A percentile compares a stretch with the other conserved stretches of the same genome.
Conservation (phyloP, 805 yeast genomes). For the Lipomyces japonicus region DNA sequence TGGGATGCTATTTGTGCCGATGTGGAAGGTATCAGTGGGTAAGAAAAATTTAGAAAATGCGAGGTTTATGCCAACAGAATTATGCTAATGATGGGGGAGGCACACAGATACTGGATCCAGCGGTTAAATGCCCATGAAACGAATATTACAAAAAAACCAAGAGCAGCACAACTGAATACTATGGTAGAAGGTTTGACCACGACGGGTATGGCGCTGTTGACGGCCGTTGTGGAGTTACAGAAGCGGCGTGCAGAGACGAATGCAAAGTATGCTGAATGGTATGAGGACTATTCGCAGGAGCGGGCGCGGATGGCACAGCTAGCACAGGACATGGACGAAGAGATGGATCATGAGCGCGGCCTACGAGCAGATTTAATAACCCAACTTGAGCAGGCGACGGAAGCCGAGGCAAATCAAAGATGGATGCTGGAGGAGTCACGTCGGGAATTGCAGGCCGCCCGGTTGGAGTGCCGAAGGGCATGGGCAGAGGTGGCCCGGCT, state of each 20-base stretch:
- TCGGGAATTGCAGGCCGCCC: conserved; percentile 19
- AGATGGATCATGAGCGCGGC: conserved; percentile 8
- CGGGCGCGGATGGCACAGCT: conserved; percentile 12
- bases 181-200: conserved; percentile 11
- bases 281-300: conserved; percentile 13
- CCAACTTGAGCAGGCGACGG: conserved; percentile 1
- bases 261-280: conserved; percentile 16
- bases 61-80: no score
- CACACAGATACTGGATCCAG: conserved; percentile 15
- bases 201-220: conserved; percentile 20
- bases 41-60: not conserved
- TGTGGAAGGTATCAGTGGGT: conserved; percentile 21
- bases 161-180: conserved; percentile 10
- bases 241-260: conserved; percentile 22
- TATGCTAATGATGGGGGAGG: no score
- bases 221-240: conserved; percentile 19
- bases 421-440: conserved; percentile 15
- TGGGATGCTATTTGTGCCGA: conserved; percentile 16
- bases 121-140: conserved; percentile 9
- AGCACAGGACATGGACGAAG: conserved; percentile 18
- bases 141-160: conserved; percentile 4
- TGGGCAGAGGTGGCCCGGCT: conserved; percentile 24
- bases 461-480: conserved; percentile 25
- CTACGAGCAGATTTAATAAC: conserved; percentile 3
- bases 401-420: conserved; percentile 5